Evolutionary conservation across 495 filamentous ascomycete genomes (phyloP).

Genomic region (Aspergillus biplanus): DNA sequence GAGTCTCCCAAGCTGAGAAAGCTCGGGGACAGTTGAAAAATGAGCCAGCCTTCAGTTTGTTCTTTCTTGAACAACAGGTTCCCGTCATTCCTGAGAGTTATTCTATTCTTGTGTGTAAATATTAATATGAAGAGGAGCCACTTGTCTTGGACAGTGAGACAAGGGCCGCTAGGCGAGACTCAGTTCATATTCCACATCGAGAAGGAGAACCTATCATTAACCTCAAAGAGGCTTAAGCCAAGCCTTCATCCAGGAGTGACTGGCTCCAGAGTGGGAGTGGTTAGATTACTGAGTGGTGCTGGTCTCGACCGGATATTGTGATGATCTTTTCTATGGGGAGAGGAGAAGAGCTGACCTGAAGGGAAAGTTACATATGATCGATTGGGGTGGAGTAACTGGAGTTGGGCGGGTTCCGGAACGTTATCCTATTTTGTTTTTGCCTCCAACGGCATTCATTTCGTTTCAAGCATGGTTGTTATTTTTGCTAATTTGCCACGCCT

Average conservation of each 20-base stretch:
- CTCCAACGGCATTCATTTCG: neutral
- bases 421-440: neutral
- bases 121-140: neutral
- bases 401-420: neutral
- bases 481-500: neutral
- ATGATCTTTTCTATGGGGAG: neutral
- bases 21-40: too few relatives aligned
- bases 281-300: constrained; percentile 2
- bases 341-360: neutral
- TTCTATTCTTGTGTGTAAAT: neutral
- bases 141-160: neutral
- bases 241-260: constrained; percentile 16
- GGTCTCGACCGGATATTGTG: constrained; percentile 2
- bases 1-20: too few relatives aligned
- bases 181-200: neutral
- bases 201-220: neutral
- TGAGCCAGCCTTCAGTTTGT: too few relatives aligned
- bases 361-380: neutral
- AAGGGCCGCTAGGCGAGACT: neutral
- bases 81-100: neutral
- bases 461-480: neutral
- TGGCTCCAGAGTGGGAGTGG: constrained; percentile 8
- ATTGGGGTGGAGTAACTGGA: neutral
- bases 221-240: constrained; percentile 21
- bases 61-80: too few relatives aligned